A percentile compares a stretch with the other conserved stretches of the same genome.
Conservation (phyloP, 352 stramenopile genomes). For the Globisporangium nunn region DNA sequence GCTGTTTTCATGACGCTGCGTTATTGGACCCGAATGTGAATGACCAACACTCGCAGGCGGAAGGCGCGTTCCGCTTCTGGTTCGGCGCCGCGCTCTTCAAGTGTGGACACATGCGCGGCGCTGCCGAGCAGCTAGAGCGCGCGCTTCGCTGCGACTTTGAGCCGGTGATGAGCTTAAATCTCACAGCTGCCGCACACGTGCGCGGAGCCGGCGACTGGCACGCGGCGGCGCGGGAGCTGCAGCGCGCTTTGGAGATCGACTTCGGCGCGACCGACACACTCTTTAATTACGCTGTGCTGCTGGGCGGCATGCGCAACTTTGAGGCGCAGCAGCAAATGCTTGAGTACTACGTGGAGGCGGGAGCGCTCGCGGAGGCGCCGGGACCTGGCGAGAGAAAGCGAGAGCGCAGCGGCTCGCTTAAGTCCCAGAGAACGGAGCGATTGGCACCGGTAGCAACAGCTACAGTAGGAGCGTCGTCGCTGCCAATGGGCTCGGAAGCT, state of each 20-base stretch:
- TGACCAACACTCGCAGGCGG: neutral
- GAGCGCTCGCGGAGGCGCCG: neutral
- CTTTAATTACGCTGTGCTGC: slow-evolving; percentile 66
- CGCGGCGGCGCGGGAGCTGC: slow-evolving; percentile 34
- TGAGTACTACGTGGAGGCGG: slow-evolving; percentile 21
- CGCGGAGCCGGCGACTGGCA: slow-evolving; percentile 33
- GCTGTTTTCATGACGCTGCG: slow-evolving; percentile 15
- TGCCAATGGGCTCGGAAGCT: slow-evolving; percentile 8
- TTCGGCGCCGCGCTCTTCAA: slow-evolving; percentile 38
- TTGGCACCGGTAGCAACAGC: neutral
- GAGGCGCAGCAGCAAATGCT: slow-evolving; percentile 59
- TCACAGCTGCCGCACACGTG: slow-evolving; percentile 40
- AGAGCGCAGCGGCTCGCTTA: slow-evolving; percentile 1
- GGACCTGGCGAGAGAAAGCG: slow-evolving; percentile 12
- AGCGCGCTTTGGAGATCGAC: slow-evolving; percentile 55
- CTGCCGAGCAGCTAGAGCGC: slow-evolving; percentile 24
- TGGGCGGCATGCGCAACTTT: slow-evolving; percentile 37
- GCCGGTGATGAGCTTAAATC: slow-evolving; percentile 35
- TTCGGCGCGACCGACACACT: slow-evolving; percentile 34
- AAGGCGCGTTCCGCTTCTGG: slow-evolving; percentile 45
- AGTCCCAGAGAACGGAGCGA: neutral
- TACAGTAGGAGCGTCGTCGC: neutral
- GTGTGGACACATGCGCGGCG: slow-evolving; percentile 13
- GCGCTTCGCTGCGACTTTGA: slow-evolving; percentile 44
- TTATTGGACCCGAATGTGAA: neutral